Base-by-base conservation (phyloP, 192 early-diverging fungal species). In the Martensiomyces pterosporus region DNA sequence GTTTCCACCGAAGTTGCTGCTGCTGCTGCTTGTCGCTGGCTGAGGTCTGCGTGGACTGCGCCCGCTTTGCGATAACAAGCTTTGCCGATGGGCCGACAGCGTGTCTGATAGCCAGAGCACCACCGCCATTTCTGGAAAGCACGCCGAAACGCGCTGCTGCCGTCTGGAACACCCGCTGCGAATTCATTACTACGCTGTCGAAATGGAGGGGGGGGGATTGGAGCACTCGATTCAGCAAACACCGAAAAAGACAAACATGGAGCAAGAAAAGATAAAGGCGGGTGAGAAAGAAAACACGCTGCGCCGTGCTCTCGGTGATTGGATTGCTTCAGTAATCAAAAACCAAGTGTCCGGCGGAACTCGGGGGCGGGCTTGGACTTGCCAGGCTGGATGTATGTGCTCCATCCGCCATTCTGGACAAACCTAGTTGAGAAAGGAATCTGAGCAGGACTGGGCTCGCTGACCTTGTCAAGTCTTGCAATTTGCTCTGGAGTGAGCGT, bases 401-500 rank as follows among this genome's bases (percentile, higher is more conserved):
- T 24, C 41, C 41, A 43, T 19, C 24, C 24, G 23, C 41, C 24
- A 24, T 24, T 24, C 22, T 24, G 2, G 25, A 24, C 22, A 14
- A 14, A 14, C 25, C 41, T 43, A 24, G 16, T 24, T 18, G 21
- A 24, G 23, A 43, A 43, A 6, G 67, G 67, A 43, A 70, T 64
- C 2, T 50, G 54, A 47, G 60, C 59, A 21, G 51, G 47, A 1
- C n/a, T 46, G 0, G 67, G 67, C 25, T 62, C 52, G 17, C 67
- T 70, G 19, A 58, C 67, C 4, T 7, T 12, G 13, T 70, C 60
- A 15, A 70, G 39, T 24, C 67, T 15, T 10, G 47, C 60, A 52
- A 70, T 70, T 25, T 70, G 67, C 12, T 51, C 35, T n/a, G 24
- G 5, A 4, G 54, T 44, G 22, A 70, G 46, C 6, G 54, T 70